Evolutionary conservation across 768 basidiomycete genomes (phyloP), one percentile per base, ranked within the genome.

Genomic region (Termitomyces eurrhizus): DNA sequence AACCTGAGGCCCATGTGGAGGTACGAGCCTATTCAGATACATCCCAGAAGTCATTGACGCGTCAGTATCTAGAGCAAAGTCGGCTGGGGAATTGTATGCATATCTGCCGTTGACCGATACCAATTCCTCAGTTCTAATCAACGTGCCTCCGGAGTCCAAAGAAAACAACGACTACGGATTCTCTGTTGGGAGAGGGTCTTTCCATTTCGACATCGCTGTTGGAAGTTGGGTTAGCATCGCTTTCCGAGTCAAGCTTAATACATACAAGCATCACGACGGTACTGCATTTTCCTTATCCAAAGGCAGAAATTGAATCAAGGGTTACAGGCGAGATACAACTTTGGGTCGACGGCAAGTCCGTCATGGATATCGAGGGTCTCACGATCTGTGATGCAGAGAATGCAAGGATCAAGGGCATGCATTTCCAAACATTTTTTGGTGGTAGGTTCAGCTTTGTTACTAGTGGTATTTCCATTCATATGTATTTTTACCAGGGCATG

Each of bases 351-450:
- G 90, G 88, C 0, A 63, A 69, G 11, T 79, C 78, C 2, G 85
- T 85, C 4, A 82, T 91, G 8, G 67, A 64, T n/a, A 75, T 81
- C 2, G 66, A 68, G 1, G 81, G 82, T 0, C 69, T 93, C 1
- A 70, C 75, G 4, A 67, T 90, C 4, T 78, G 86, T 12, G 66
- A 72, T 4, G 67, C 72, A n/a, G 69, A 64, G 7, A 76, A 74
- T 1, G 77, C 78, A 1, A 76, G 72, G 56, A 81, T 92, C 57
- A 84, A 83, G 58, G 90, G 90, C 8, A 82, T 87, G 69, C 88
- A 89, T 69, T 83, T 88, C 54, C 83, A 90, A 70, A 90, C 89
- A 0, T 92, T 91, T 76, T 92, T 92, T 62, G 89, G 89, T 48
- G 88, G 87, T 84, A 65, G 57, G 75, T 52, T 51, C 12, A 21